Evolutionary conservation across 2,329 filamentous ascomycete species (phyloP), one percentile per base, ranked within the genome.

Genomic region (Moelleriella libera): DNA sequence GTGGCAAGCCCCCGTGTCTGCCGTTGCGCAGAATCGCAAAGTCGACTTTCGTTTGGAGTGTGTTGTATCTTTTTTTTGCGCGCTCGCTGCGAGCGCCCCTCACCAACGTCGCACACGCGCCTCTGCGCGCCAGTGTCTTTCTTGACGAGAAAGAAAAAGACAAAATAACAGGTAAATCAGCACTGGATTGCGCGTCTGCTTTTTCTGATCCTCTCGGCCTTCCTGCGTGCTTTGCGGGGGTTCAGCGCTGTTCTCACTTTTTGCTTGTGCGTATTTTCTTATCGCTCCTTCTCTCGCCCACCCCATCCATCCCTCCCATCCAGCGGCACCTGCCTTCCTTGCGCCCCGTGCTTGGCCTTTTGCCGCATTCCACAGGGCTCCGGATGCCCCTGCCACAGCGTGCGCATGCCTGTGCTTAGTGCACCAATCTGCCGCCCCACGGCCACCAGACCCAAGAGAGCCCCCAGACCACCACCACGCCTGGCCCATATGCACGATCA

Each of bases 401-500:
- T 41, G 40, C 32, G 32, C 32, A 37, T 41, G 40, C 14, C 40
- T n/a, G 40, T 21, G 40, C 40, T 41, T 7, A n/a, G 40, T 41
- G 40, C 40, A n/a, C 40, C 40, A 21, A n/a, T 21, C 40, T n/a
- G 14, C 14, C 40, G 45, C 48, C 49, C 43, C 45, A 47, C 49
- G 31, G 30, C 47, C 49, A 54, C 51, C 53, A 7, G 32, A 49
- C 51, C 51, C 48, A 47, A 39, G 41, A 32, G 9, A 7, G n/a
- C 39, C 40, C 34, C 49, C 52, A 54, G 52, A 55, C 50, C 58
- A 49, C 50, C 53, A 51, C 49, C 63, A 64, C 65, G 64, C 64
- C 63, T 68, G 68, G 71, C 70, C 69, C 67, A 73, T 57, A 73
- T 71, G 69, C 69, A 68, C 63, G 66, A 64, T 58, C 65, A 66